Evolutionary conservation across 208 protist genomes (phyloP).

Genomic region (Endotrypanum monterogeii): DNA sequence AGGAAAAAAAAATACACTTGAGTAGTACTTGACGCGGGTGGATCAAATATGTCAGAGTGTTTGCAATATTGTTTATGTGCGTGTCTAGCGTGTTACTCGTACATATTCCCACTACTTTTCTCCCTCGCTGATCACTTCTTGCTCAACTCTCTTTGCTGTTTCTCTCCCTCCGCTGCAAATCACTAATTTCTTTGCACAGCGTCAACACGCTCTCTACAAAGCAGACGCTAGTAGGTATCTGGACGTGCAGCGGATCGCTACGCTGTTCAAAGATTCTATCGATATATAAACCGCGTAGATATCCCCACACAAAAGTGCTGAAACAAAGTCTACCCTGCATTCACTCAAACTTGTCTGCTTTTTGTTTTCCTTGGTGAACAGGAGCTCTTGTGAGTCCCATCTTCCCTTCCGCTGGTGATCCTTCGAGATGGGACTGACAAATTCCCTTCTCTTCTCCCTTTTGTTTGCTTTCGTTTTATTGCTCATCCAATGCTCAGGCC

Average conservation of each 20-base stretch:
- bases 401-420: too few species aligned
- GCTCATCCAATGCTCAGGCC: conserved; percentile 33
- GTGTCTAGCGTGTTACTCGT: neutral
- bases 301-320: too few species aligned
- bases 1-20: neutral
- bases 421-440: too few species aligned
- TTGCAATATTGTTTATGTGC: too few species aligned
- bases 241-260: neutral
- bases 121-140: neutral
- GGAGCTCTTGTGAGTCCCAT: too few species aligned
- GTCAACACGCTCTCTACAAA: neutral
- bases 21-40: neutral
- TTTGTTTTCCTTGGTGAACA: too few species aligned
- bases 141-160: too few species aligned
- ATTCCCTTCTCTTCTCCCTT: too few species aligned
- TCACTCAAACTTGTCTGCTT: too few species aligned
- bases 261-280: neutral
- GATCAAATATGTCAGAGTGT: neutral
- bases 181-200: too few species aligned
- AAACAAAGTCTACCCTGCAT: too few species aligned
- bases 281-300: neutral
- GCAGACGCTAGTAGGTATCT: neutral
- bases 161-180: too few species aligned
- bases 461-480: neutral
- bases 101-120: neutral